Conservation (phyloP, 257 asterid genomes). For the Rehmannia glutinosa region DNA sequence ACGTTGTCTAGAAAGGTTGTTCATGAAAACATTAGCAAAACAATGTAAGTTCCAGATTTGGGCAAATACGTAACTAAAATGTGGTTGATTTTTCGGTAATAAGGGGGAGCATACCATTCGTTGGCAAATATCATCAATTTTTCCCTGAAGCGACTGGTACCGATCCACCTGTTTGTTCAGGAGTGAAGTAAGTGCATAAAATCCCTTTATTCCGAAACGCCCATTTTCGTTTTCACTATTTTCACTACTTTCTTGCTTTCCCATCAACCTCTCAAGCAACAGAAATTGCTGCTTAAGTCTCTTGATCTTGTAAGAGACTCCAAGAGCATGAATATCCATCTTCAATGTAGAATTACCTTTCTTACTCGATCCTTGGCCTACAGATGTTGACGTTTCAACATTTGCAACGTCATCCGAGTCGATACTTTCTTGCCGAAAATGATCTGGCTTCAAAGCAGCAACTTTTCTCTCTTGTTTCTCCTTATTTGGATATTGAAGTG, state of each 20-base stretch:
- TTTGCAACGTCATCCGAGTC: slow-evolving; percentile 25
- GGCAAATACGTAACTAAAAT: neutral
- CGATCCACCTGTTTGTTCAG: slow-evolving; percentile 71
- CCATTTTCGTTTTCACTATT: slow-evolving; percentile 26
- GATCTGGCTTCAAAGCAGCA: slow-evolving; percentile 22
- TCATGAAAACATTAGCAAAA: neutral
- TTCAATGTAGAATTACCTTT: slow-evolving; percentile 41
- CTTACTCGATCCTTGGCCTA: slow-evolving; percentile 29
- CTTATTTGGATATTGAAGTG: slow-evolving; percentile 40
- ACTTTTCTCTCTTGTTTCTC: slow-evolving; percentile 33
- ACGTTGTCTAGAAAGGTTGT: no score
- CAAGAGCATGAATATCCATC: slow-evolving; percentile 91
- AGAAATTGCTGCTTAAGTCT: slow-evolving; percentile 84
- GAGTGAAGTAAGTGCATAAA: slow-evolving; percentile 45
- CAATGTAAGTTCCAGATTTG: neutral
- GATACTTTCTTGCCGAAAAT: slow-evolving; percentile 28
- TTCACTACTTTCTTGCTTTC: slow-evolving; percentile 55
- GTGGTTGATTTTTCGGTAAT: neutral
- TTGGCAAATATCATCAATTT: slow-evolving; percentile 72
- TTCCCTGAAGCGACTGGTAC: slow-evolving; percentile 79
- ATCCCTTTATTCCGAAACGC: slow-evolving; percentile 33
- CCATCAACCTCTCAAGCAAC: slow-evolving; percentile 76
- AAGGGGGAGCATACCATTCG: slow-evolving; percentile 58
- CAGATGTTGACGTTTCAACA: no score
- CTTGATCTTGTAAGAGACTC: slow-evolving; percentile 87